Conservation (phyloP, 257 asterid species). For the Przewalskia tangutica region DNA sequence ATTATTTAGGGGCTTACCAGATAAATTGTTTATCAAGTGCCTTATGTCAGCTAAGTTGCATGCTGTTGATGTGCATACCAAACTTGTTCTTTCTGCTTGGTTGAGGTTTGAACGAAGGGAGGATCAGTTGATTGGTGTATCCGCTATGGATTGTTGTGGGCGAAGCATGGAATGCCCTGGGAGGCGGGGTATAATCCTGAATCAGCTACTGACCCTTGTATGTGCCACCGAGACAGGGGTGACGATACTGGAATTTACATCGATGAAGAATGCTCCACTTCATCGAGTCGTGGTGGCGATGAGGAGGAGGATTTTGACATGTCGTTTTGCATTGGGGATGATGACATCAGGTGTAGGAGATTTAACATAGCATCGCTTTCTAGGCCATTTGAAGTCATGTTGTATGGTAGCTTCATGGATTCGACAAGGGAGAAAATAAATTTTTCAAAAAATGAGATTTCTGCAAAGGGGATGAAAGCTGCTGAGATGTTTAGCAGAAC, state of each 20-base stretch:
- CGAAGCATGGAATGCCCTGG: constrained; percentile 76
- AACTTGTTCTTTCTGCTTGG: constrained; percentile 91
- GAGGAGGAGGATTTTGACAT: constrained; percentile 54
- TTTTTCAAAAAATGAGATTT: constrained; percentile 58
- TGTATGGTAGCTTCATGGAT: constrained; percentile 75
- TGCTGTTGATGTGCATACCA: constrained; percentile 80
- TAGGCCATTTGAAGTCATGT: constrained; percentile 64
- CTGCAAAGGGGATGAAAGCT: constrained; percentile 62
- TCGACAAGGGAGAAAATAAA: constrained; percentile 65
- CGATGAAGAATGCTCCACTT: constrained; percentile 62
- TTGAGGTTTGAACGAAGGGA: constrained; percentile 85
- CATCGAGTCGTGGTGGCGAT: constrained; percentile 26
- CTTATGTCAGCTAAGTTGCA: constrained; percentile 73
- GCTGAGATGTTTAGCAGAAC: constrained; percentile 69
- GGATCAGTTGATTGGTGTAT: constrained; percentile 72
- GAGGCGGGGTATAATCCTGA: constrained; percentile 74
- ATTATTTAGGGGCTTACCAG: constrained; percentile 54
- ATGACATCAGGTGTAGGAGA: constrained; percentile 77
- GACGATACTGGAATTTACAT: constrained; percentile 10
- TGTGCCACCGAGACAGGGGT: constrained; percentile 31
- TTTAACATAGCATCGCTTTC: constrained; percentile 70
- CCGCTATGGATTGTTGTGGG: constrained; percentile 82
- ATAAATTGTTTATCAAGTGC: constrained; percentile 74
- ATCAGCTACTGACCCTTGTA: constrained; percentile 56
- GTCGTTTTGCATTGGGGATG: constrained; percentile 69